phyloP scores from a whole-genome alignment of 2,329 filamentous ascomycete species.

The Sporothrix protearum region DNA sequence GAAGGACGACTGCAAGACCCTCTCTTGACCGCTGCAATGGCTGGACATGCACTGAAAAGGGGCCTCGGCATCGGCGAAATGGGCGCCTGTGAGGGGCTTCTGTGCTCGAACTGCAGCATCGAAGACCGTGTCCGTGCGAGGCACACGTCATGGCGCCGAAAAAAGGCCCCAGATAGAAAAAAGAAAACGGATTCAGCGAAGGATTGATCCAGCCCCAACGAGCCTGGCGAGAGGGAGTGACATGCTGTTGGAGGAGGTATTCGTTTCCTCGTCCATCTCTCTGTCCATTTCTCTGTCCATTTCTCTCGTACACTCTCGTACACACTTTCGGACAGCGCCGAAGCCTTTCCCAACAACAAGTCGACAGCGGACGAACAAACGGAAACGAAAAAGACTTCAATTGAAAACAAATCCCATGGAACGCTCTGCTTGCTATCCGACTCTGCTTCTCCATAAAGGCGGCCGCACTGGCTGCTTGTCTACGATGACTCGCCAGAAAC shows the following conservation, averaged over 20 bases:
- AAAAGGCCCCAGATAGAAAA: too few species aligned
- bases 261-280: neutral
- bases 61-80: neutral
- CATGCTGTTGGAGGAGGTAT: neutral
- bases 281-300: too few species aligned
- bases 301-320: neutral
- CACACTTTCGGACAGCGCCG: neutral
- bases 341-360: neutral
- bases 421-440: slow-evolving; percentile 14
- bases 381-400: neutral
- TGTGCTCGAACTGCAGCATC: neutral
- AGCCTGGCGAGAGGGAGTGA: neutral
- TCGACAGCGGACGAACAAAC: neutral
- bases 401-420: neutral
- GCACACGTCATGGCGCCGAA: neutral
- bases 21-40: too few species aligned
- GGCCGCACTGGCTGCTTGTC: neutral
- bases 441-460: neutral
- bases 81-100: neutral
- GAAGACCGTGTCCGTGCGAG: neutral
- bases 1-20: neutral
- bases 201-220: neutral
- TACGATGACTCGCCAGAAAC: neutral
- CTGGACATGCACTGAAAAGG: neutral
- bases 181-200: neutral